A percentile compares a stretch with the other conserved stretches of the same genome.
These are phyloP conservation scores for Globisporangium megalacanthum DNA, from an alignment of 352 stramenopile genomes.

Conservation along the genomic window DNA sequence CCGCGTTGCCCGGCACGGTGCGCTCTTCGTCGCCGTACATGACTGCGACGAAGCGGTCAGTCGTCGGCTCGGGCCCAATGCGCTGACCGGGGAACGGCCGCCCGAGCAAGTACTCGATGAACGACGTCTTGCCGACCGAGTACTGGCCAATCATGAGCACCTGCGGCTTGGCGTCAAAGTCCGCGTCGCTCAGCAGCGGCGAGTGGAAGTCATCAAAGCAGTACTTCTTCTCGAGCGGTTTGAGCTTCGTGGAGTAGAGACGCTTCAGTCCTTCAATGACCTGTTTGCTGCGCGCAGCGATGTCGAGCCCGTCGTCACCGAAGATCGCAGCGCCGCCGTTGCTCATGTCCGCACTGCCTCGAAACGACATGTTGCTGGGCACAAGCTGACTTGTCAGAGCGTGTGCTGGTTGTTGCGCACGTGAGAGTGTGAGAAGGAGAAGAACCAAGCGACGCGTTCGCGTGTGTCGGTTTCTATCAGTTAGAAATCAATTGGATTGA, in stretches of 20 bases:
- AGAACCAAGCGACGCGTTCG: too few relatives aligned
- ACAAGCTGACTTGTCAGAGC: too few relatives aligned
- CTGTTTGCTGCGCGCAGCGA: conserved; percentile 55
- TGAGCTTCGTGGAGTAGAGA: conserved; percentile 71
- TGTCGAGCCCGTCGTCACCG: conserved; percentile 51
- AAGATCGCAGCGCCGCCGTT: conserved; percentile 24
- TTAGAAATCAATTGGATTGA: too few relatives aligned
- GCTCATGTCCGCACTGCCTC: background rate
- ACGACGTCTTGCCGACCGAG: conserved; percentile 98
- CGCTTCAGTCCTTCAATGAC: conserved; percentile 81
- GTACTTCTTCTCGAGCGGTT: conserved; percentile 89
- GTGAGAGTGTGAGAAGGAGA: too few relatives aligned
- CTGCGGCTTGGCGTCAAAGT: conserved; percentile 98
- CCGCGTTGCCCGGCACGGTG: conserved; percentile 96
- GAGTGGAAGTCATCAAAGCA: conserved; percentile 92
- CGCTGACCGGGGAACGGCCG: conserved; percentile 95
- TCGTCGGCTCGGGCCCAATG: conserved; percentile 98
- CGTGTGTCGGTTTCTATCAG: too few relatives aligned
- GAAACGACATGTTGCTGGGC: conserved; percentile 6
- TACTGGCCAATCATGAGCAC: conserved; percentile 98
- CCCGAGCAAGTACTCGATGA: conserved; percentile 96
- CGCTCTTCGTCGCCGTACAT: conserved; percentile 97
- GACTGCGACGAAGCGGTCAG: conserved; percentile 96
- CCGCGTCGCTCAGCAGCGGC: conserved; percentile 89
- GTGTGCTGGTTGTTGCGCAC: too few relatives aligned